phyloP scores from a whole-genome alignment of 1,284 basidiomycete species.

The Mycena sp. region DNA sequence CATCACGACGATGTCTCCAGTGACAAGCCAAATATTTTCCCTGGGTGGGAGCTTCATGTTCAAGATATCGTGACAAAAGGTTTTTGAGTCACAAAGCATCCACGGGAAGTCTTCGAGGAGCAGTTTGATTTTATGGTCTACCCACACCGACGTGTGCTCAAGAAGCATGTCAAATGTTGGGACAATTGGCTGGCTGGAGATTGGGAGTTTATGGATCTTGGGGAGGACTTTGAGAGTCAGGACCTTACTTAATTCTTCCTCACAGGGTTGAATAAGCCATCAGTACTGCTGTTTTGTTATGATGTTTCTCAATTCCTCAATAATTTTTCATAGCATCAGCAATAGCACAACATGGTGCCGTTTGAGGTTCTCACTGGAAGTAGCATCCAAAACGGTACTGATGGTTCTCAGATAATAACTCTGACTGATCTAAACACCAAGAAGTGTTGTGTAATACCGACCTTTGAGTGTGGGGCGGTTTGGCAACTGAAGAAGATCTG shows the following conservation, averaged over 20 bases:
- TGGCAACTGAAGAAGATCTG: no score
- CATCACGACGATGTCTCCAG: constrained; percentile 16
- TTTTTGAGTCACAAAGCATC: constrained; percentile 29
- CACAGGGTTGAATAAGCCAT: constrained; percentile 18
- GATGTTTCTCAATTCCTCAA: background rate
- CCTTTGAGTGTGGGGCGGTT: no score
- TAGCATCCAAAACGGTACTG: no score
- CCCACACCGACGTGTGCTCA: constrained; percentile 26
- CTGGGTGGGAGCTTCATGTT: constrained; percentile 9
- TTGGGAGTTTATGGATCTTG: constrained; percentile 28
- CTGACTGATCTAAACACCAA: no score
- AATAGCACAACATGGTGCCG: constrained; percentile 9
- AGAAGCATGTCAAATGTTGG: constrained; percentile 23
- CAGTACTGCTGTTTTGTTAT: constrained; percentile 21
- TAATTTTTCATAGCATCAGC: background rate
- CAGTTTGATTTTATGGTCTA: constrained; percentile 29
- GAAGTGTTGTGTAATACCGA: no score
- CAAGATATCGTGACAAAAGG: constrained; percentile 24
- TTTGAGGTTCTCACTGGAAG: no score
- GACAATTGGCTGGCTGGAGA: constrained; percentile 24
- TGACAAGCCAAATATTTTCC: constrained; percentile 21
- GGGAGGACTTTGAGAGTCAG: constrained; percentile 27
- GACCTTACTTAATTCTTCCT: constrained; percentile 11
- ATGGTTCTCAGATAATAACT: no score
- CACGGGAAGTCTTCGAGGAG: no score